Evolutionary conservation across 495 filamentous ascomycete genomes (phyloP).

Genomic region (Cladorrhinum samala): DNA sequence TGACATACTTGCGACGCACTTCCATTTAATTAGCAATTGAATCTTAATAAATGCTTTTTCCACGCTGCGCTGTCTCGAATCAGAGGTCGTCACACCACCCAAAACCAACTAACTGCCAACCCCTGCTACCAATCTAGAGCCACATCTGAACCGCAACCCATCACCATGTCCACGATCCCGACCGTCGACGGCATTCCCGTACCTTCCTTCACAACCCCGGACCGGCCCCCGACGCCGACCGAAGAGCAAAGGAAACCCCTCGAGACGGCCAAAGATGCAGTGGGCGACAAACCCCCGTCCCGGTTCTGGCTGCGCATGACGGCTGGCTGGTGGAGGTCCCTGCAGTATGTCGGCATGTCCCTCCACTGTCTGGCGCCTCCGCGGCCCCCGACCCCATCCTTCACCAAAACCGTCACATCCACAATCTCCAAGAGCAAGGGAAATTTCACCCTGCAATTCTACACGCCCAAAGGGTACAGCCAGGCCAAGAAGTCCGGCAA

Average conservation of each 20-base stretch:
- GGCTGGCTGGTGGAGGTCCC: slow-evolving; percentile 66
- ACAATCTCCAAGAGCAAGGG: slow-evolving; percentile 51
- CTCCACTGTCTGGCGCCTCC: slow-evolving; percentile 66
- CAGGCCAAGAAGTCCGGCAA: slow-evolving; percentile 46
- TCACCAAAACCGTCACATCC: slow-evolving; percentile 56
- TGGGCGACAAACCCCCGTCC: slow-evolving; percentile 33
- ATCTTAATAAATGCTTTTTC: too few species aligned
- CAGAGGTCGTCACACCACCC: background rate
- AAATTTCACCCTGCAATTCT: slow-evolving; percentile 68
- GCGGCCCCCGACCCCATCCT: slow-evolving; percentile 58
- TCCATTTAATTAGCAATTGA: too few species aligned
- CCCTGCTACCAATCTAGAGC: background rate
- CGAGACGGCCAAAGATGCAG: slow-evolving; percentile 33
- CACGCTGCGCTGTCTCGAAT: too few species aligned
- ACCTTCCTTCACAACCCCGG: slow-evolving; percentile 13
- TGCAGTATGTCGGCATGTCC: slow-evolving; percentile 76
- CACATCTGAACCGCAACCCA: background rate
- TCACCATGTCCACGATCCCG: slow-evolving; percentile 22
- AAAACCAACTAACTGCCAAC: background rate
- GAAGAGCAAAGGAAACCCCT: slow-evolving; percentile 15
- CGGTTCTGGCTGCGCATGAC: slow-evolving; percentile 67
- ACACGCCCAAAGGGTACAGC: slow-evolving; percentile 61
- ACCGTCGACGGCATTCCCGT: slow-evolving; percentile 35
- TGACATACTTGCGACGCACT: too few species aligned
- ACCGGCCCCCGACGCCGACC: background rate